Conservation (phyloP, 768 basidiomycete species). For the Trametes cinnabarina region DNA sequence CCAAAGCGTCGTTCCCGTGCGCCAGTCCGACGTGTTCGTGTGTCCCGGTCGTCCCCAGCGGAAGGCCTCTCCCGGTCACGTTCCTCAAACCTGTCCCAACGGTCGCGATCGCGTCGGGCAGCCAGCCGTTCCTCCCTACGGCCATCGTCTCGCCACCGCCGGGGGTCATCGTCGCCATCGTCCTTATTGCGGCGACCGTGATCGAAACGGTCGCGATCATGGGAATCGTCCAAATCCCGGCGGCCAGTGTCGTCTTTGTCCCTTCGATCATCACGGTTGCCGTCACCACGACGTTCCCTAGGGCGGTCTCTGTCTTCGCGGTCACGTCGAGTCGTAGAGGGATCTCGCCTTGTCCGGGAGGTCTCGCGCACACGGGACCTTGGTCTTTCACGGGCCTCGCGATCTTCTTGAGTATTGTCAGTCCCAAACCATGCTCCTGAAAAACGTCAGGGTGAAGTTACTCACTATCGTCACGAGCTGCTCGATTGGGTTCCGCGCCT, state of each 20-base stretch:
- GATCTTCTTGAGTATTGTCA: conserved; percentile 56
- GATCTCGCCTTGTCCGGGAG: conserved; percentile 58
- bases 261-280: conserved; percentile 34
- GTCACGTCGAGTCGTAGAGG: conserved; percentile 44
- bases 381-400: conserved; percentile 62
- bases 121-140: conserved; percentile 75
- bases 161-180: conserved; percentile 59
- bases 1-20: conserved; percentile 62
- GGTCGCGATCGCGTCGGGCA: conserved; percentile 54
- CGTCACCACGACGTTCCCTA: conserved; percentile 28
- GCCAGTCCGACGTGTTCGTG: conserved; percentile 54
- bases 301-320: conserved; percentile 35
- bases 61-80: conserved; percentile 40
- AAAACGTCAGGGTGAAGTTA: background rate
- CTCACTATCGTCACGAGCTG: conserved; percentile 64
- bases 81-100: conserved; percentile 40
- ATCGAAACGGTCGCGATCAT: conserved; percentile 43
- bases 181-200: conserved; percentile 38
- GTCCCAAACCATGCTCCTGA: conserved; percentile 35
- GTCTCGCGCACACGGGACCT: conserved; percentile 65
- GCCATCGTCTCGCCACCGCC: conserved; percentile 82
- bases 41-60: conserved; percentile 64
- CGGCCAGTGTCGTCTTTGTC: conserved; percentile 36
- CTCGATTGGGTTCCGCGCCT: conserved; percentile 51
- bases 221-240: conserved; percentile 30